A percentile compares a stretch with the other conserved stretches of the same genome.
Evolutionary conservation across 2,329 filamentous ascomycete genomes (phyloP).

Genomic region (Cryphonectria japonica): DNA sequence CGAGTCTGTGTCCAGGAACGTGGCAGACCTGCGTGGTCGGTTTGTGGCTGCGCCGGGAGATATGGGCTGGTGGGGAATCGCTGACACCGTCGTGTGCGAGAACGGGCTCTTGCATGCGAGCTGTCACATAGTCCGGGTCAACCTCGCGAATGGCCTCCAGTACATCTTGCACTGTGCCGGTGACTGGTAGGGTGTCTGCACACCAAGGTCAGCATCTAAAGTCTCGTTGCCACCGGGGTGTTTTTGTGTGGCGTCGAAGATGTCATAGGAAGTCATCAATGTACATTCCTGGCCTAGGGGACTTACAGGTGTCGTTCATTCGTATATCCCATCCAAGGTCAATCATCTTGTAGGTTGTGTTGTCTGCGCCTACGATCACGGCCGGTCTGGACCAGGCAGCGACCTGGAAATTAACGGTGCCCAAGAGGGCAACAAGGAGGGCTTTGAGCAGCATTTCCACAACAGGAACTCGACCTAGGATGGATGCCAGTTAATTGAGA

Average conservation of each 20-base stretch:
- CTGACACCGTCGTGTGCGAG: neutral
- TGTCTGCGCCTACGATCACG: neutral
- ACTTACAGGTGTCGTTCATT: neutral
- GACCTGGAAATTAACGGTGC: neutral
- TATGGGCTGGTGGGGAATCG: neutral
- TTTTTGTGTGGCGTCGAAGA: neutral
- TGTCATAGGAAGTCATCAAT: neutral
- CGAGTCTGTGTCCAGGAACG: neutral
- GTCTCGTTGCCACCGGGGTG: neutral
- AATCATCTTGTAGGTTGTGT: constrained; percentile 6
- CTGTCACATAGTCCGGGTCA: neutral
- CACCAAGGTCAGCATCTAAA: neutral
- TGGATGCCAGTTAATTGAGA: neutral
- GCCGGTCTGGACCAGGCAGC: neutral
- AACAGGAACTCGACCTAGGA: neutral
- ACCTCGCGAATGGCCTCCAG: neutral
- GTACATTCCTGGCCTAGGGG: neutral
- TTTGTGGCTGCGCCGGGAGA: neutral
- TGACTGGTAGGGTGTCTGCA: neutral
- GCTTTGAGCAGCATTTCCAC: neutral
- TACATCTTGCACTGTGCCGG: neutral
- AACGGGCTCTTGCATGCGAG: neutral
- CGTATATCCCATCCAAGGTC: neutral
- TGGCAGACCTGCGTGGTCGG: neutral
- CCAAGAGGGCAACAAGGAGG: neutral